Base-by-base conservation (phyloP, 805 yeast species). In the Tetrapisispora taiwanensis region DNA sequence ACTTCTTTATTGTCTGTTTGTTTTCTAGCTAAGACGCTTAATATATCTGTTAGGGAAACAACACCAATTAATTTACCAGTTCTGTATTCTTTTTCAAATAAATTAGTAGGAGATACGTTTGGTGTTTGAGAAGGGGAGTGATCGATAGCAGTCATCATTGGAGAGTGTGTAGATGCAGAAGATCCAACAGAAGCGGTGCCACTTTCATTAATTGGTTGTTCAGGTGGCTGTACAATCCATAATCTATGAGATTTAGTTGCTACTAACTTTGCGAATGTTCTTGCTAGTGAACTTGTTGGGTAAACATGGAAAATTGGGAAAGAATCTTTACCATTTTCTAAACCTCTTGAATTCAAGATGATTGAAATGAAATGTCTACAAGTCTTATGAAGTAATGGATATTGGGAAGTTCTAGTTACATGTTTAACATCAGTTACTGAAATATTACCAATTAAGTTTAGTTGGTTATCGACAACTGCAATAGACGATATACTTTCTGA, bases 231-330 rank as follows among this genome's bases (percentile, higher is more conserved):
- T 17, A 83, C 89, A 39, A 84, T 78, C 92, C 92, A 84, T 45
- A 84, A 67, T 61, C 98, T 75, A 66, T 90, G 98, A 2, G 95
- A 78, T 62, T 82, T 81, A 1, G 98, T 90, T 6, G 98, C 97
- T 13, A 90, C 97, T 53, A 90, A 70, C 62, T 92, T 90, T 30
- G 97, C 97, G 57, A 92, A 75, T 8, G 94, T 87, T 62, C 95
- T 76, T 30, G 87, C 95, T 41, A 92, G 71, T 0, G 92, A 80
- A 9, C 94, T 78, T 34, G 75, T 73, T 48, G 78, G 76, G 49
- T 85, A 81, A 22, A 90, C 96, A 62, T 90, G 95, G 73, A 90
- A 90, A 34, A 92, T 90, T 15, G 98, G 98, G 72, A 83, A 90
- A 35, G 94, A 87, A 68, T 90, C 98, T 64, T 89, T 88, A 59